These are phyloP conservation scores for Ophiognomonia clavigignenti-juglandacearum DNA, from an alignment of 2,329 filamentous ascomycete species.

Conservation along the genomic window DNA sequence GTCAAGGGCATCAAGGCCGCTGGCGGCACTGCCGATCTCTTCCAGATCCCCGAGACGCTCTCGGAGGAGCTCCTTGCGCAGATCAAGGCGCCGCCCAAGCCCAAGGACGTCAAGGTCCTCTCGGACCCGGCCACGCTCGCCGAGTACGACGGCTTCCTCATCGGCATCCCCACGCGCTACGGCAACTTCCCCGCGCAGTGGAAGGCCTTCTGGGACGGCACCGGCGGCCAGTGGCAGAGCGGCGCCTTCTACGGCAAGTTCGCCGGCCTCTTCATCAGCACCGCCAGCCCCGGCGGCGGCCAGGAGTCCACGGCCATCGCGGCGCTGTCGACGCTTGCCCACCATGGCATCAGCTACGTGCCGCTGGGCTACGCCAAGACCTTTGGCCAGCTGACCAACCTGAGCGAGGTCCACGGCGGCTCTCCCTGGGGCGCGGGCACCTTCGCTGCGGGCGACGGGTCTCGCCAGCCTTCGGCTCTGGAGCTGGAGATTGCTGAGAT, in stretches of 20 bases:
- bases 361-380: slow-evolving; percentile 85
- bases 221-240: slow-evolving; percentile 74
- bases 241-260: slow-evolving; percentile 84
- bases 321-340: slow-evolving; percentile 77
- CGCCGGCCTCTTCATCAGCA: slow-evolving; percentile 85
- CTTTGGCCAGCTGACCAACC: slow-evolving; percentile 65
- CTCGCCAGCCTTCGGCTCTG: slow-evolving; percentile 68
- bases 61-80: slow-evolving; percentile 75
- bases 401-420: slow-evolving; percentile 79
- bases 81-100: slow-evolving; percentile 85
- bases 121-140: slow-evolving; percentile 56
- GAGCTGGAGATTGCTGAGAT: slow-evolving; percentile 76
- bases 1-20: slow-evolving; percentile 84
- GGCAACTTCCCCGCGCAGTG: slow-evolving; percentile 97
- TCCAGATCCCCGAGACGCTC: slow-evolving; percentile 87
- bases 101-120: slow-evolving; percentile 59
- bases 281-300: slow-evolving; percentile 78
- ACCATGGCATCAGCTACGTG: slow-evolving; percentile 97
- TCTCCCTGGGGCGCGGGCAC: slow-evolving; percentile 92
- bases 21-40: slow-evolving; percentile 76
- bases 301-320: slow-evolving; percentile 85
- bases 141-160: slow-evolving; percentile 80
- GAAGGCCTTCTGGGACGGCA: slow-evolving; percentile 91
- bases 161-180: slow-evolving; percentile 93
- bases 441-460: slow-evolving; percentile 74